Percentiles rank a stretch among this genome's conserved stretches.
Conservation (phyloP, 2,329 filamentous ascomycete genomes). For the Trichothecium roseum region DNA sequence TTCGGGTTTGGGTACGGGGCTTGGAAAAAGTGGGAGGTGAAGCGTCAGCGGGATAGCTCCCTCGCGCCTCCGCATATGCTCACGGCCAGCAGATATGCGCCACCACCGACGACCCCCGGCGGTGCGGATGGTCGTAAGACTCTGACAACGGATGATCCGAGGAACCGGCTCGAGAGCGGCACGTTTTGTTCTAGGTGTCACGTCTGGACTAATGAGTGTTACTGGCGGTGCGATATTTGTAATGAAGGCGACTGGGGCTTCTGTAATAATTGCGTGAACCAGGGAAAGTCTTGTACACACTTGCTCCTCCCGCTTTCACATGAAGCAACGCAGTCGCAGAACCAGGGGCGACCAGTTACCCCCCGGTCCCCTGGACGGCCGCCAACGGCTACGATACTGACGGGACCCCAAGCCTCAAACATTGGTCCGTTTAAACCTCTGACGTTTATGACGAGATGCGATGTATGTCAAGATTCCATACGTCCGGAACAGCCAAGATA, state of each 20-base stretch:
- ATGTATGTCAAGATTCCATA: slow-evolving; percentile 66
- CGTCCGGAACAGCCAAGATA: slow-evolving; percentile 58
- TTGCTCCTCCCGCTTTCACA: slow-evolving; percentile 68
- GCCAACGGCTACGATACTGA: slow-evolving; percentile 36
- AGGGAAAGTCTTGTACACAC: slow-evolving; percentile 72
- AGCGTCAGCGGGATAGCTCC: slow-evolving; percentile 25
- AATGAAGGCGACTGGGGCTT: slow-evolving; percentile 94
- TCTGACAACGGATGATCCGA: slow-evolving; percentile 57
- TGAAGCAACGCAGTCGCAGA: slow-evolving; percentile 24
- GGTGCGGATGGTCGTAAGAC: slow-evolving; percentile 45
- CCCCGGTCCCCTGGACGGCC: slow-evolving; percentile 33
- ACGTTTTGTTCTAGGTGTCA: slow-evolving; percentile 75
- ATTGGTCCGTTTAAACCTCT: slow-evolving; percentile 55
- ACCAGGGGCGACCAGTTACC: slow-evolving; percentile 24
- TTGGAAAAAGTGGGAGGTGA: slow-evolving; percentile 53
- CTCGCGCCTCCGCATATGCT: slow-evolving; percentile 46
- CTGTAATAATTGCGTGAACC: slow-evolving; percentile 79
- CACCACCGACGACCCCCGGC: slow-evolving; percentile 36
- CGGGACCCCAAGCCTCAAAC: slow-evolving; percentile 32
- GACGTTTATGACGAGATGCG: slow-evolving; percentile 65
- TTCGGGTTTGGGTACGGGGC: slow-evolving; percentile 75
- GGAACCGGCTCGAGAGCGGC: slow-evolving; percentile 60
- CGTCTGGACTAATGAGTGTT: slow-evolving; percentile 68
- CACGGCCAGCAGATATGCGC: slow-evolving; percentile 44
- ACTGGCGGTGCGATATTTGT: slow-evolving; percentile 80